Conservation (phyloP, 2,329 filamentous ascomycete genomes). For the Capronia americana region DNA sequence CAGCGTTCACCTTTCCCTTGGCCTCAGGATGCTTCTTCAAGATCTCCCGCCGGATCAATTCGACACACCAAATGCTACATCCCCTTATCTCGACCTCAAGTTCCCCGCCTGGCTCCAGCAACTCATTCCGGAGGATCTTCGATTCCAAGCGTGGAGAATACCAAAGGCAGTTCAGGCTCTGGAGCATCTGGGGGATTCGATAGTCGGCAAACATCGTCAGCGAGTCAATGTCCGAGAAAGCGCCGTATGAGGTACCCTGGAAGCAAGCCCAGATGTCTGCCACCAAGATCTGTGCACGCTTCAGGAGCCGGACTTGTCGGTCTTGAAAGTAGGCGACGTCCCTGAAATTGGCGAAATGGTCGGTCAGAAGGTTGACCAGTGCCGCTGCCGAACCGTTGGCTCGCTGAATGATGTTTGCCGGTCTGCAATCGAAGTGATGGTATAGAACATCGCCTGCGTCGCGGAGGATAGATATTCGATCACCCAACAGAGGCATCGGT, state of each 20-base stretch:
- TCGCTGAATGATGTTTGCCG: constrained; percentile 73
- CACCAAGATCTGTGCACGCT: constrained; percentile 93
- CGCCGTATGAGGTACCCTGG: constrained; percentile 76
- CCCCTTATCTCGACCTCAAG: constrained; percentile 91
- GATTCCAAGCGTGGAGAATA: constrained; percentile 82
- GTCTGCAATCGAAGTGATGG: constrained; percentile 77
- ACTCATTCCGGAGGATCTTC: constrained; percentile 68
- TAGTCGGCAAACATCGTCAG: constrained; percentile 99
- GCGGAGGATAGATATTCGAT: constrained; percentile 78
- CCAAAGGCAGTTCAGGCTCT: constrained; percentile 78
- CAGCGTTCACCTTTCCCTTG: constrained; percentile 70
- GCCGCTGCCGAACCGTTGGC: constrained; percentile 80
- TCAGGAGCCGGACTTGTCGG: constrained; percentile 80
- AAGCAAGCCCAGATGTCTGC: constrained; percentile 98
- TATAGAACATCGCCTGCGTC: constrained; percentile 83
- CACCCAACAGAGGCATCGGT: constrained; percentile 80
- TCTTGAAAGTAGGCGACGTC: constrained; percentile 80
- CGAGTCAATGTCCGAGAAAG: constrained; percentile 81
- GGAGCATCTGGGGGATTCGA: constrained; percentile 90
- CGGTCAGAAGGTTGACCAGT: constrained; percentile 83
- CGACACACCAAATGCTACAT: constrained; percentile 95
- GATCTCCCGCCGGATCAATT: constrained; percentile 85
- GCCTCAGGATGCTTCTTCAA: constrained; percentile 66
- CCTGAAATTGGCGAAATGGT: constrained; percentile 76
- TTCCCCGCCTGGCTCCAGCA: constrained; percentile 72